phyloP scores from a whole-genome alignment of 495 filamentous ascomycete species.

The Sporormia fimetaria region DNA sequence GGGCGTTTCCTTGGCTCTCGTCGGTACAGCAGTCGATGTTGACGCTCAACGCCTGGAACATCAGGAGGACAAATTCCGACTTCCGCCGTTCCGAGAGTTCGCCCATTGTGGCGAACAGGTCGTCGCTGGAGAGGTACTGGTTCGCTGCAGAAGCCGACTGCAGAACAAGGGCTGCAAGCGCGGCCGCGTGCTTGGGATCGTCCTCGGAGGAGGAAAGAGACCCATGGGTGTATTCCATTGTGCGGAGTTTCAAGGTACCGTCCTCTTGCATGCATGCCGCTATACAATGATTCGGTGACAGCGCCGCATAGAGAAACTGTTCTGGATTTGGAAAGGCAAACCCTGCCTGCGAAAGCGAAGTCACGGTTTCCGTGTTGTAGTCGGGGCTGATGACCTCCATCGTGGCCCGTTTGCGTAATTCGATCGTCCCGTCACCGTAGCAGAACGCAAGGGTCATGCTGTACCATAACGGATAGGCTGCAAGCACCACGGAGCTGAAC shows the following conservation, averaged over 20 bases:
- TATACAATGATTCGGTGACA: conserved; percentile 65
- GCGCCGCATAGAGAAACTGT: conserved; percentile 42
- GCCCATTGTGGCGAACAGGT: conserved; percentile 55
- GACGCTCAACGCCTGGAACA: conserved; percentile 54
- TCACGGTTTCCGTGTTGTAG: conserved; percentile 51
- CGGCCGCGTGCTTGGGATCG: conserved; percentile 23
- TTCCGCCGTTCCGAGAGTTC: conserved; percentile 10
- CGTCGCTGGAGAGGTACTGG: conserved; percentile 54
- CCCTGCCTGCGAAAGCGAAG: conserved; percentile 57
- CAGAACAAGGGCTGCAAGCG: conserved; percentile 48
- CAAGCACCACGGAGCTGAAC: conserved; percentile 57
- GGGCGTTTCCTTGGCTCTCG: conserved; percentile 49
- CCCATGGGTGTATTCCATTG: conserved; percentile 42
- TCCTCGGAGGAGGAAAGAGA: conserved; percentile 16
- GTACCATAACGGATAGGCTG: conserved; percentile 51
- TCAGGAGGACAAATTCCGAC: conserved; percentile 33
- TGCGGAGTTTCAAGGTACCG: conserved; percentile 50
- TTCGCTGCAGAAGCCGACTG: conserved; percentile 47
- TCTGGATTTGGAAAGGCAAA: conserved; percentile 50
- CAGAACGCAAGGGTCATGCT: conserved; percentile 56
- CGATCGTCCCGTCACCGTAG: conserved; percentile 64
- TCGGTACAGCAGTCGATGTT: conserved; percentile 54
- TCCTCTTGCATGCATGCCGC: conserved; percentile 54
- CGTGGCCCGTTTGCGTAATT: conserved; percentile 62
- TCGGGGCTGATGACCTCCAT: conserved; percentile 54